These are phyloP conservation scores for Cladosporium oxysporum DNA, from an alignment of 2,329 filamentous ascomycete genomes.

Conservation along the genomic window DNA sequence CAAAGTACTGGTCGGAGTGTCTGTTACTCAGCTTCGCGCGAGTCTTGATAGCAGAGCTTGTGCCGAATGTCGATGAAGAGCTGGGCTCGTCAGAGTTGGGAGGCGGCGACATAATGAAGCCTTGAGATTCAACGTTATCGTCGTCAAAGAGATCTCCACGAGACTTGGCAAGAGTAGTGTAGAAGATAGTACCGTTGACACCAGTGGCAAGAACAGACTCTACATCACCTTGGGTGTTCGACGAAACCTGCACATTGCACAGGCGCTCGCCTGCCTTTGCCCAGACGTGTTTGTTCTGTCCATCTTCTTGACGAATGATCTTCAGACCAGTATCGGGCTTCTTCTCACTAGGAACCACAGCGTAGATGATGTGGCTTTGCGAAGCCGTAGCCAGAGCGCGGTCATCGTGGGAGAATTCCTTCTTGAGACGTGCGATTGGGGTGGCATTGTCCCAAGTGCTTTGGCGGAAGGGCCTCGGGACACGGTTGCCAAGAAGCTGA, in stretches of 20 bases:
- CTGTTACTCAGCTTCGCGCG: conserved; percentile 85
- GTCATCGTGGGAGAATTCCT: conserved; percentile 96
- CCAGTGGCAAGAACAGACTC: conserved; percentile 91
- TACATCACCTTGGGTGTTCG: conserved; percentile 57
- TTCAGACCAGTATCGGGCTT: conserved; percentile 84
- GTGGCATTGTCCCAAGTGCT: conserved; percentile 48
- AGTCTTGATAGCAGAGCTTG: conserved; percentile 74
- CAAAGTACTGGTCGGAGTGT: conserved; percentile 84
- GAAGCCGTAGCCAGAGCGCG: conserved; percentile 89
- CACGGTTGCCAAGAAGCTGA: conserved; percentile 54
- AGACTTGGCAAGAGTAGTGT: conserved; percentile 76
- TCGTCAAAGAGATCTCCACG: conserved; percentile 79
- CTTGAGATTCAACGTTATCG: conserved; percentile 77
- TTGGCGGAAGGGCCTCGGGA: conserved; percentile 16
- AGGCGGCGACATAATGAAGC: conserved; percentile 86
- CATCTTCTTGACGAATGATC: conserved; percentile 92
- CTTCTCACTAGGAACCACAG: conserved; percentile 61
- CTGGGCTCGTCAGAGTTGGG: conserved; percentile 85
- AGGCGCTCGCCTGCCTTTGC: conserved; percentile 89
- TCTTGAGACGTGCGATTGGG: conserved; percentile 85
- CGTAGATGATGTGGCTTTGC: conserved; percentile 89
- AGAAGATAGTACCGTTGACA: conserved; percentile 95
- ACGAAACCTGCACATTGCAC: conserved; percentile 82
- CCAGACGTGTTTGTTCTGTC: conserved; percentile 88
- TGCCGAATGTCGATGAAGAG: conserved; percentile 63